phyloP scores from a whole-genome alignment of 2,329 filamentous ascomycete genomes.

The Fusarium fracticaudum region DNA sequence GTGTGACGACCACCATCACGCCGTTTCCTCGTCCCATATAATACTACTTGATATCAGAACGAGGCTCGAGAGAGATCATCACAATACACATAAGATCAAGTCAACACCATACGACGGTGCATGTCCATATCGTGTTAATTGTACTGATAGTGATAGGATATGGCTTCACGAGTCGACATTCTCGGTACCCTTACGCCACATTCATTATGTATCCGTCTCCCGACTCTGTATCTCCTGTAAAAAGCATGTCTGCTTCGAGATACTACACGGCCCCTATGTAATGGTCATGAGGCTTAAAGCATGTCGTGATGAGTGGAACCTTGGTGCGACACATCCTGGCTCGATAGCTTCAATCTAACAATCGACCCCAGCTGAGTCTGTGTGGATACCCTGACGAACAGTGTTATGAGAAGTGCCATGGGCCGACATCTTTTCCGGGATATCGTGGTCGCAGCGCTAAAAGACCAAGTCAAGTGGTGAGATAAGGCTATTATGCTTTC shows the following conservation, averaged over 20 bases:
- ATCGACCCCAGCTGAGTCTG: not conserved
- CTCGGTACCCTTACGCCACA: not conserved
- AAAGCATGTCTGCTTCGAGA: not conserved
- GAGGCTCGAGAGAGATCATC: not conserved
- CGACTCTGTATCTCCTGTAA: not conserved
- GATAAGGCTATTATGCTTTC: not conserved
- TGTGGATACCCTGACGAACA: slow-evolving; percentile 19
- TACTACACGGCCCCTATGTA: not conserved
- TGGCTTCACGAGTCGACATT: not conserved
- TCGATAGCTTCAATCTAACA: slow-evolving; percentile 29
- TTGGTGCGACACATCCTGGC: slow-evolving; percentile 21
- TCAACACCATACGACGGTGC: not conserved
- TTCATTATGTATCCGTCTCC: not conserved
- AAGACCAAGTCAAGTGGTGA: not conserved
- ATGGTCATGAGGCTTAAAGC: slow-evolving; percentile 29
- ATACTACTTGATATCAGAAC: not conserved
- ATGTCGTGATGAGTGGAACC: slow-evolving; percentile 34
- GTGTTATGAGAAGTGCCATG: not conserved
- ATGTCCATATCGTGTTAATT: not conserved
- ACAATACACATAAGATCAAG: not conserved
- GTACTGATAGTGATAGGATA: not conserved
- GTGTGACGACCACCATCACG: not conserved
- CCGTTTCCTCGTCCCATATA: not conserved
- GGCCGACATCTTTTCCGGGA: slow-evolving; percentile 7
- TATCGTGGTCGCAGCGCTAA: not conserved